Evolutionary conservation across 140 eudicot genomes (phyloP), one percentile per base, ranked within the genome.

Genomic region (Erigeron philadelphicus): DNA sequence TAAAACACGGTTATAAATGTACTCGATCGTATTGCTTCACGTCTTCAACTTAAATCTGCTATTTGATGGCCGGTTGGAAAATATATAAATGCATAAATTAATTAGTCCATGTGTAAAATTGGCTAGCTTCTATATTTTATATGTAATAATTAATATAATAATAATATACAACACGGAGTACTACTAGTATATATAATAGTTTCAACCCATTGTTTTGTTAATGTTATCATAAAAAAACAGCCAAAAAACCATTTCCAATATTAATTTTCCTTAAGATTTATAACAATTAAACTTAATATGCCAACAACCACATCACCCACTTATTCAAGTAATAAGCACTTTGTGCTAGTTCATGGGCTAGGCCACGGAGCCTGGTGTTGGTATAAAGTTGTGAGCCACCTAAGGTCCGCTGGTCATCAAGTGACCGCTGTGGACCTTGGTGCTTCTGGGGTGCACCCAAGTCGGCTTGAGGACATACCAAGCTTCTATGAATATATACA

Each of bases 351-450:
- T 44, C 88, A 85, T 21, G 85, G 90, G 8, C 71, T 65, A 19
- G 62, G 81, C 38, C 90, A 80, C 44, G 85, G 88, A 66, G 84
- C 90, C 9, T 85, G 90, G 88, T 76, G 85, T 64, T 85, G 90
- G 90, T 85, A 85, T 79, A 85, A 79, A 68, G 69, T 85, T 16
- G 73, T 72, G 10, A 58, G 66, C 61, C 68, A 66, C 70, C 75
- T 85, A 3, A 64, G 62, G 42, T 59, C 75, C 9, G 55, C 68
- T 2, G 82, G 83, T 42, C 79, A 82, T 63, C 75, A 55, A 0
- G 87, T 72, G 70, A 77, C 85, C 3, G 83, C 85, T 8, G 59
- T 85, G 68, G 85, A 82, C 81, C 79, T 85, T 62, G 83, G 77
- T 75, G 84, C 65, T 13, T 80, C 49, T 11, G 78, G 84, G 75